These are phyloP conservation scores for Citrus glauca DNA, from an alignment of 345 rosid genomes.

Conservation along the genomic window DNA sequence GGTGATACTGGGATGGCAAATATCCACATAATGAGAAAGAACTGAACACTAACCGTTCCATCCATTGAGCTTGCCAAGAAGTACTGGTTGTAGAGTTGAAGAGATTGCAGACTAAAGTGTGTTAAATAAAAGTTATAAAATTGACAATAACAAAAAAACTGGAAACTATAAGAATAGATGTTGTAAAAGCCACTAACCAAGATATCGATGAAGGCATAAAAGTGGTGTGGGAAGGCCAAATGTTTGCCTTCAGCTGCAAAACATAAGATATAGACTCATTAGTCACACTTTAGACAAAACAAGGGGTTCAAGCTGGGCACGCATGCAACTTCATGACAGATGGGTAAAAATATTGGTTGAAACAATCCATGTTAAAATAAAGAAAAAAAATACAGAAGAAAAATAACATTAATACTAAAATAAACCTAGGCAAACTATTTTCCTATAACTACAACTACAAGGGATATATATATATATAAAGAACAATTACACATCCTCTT, in stretches of 20 bases:
- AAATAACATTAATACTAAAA: neutral
- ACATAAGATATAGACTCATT: conserved; percentile 7
- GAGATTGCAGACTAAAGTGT: conserved; percentile 62
- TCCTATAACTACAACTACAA: neutral
- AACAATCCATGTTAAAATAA: neutral
- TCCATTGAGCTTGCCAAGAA: conserved; percentile 94
- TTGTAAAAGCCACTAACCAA: conserved; percentile 41
- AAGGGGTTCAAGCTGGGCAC: neutral
- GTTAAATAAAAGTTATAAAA: conserved; percentile 11
- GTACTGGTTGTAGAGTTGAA: conserved; percentile 64
- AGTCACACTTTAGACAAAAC: conserved; percentile 6
- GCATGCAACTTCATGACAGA: neutral
- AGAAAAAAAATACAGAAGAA: neutral
- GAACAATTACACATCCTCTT: neutral
- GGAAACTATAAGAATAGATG: neutral
- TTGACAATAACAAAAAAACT: conserved; percentile 7
- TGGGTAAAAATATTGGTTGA: neutral
- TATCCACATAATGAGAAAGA: neutral
- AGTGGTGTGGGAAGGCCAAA: conserved; percentile 44
- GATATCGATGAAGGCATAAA: conserved; percentile 81
- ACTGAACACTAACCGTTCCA: conserved; percentile 58
- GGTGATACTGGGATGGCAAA: neutral
- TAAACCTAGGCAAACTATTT: neutral
- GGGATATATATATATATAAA: too few relatives aligned
- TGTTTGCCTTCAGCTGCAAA: conserved; percentile 67